Evolutionary conservation across 768 basidiomycete species (phyloP).

Genomic region (Tricholoma saponaceum): DNA sequence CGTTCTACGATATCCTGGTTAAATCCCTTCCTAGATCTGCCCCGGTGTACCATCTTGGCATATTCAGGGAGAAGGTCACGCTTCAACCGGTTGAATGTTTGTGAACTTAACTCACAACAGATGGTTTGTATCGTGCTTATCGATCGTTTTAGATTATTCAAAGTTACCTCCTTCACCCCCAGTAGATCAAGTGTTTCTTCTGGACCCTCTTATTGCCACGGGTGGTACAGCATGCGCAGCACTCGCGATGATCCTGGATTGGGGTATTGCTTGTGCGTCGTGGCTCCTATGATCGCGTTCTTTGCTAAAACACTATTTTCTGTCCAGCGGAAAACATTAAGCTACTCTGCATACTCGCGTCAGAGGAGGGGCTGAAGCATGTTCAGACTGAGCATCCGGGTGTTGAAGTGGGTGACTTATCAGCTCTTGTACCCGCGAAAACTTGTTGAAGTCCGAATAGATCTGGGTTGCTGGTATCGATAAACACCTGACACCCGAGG

Average conservation of each 20-base stretch:
- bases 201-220: constrained; percentile 93
- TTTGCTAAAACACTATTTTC: constrained; percentile 1
- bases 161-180: constrained; percentile 76
- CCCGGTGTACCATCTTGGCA: constrained; percentile 85
- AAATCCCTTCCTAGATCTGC: constrained; percentile 45
- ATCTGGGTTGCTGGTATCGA: constrained; percentile 89
- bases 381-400: constrained; percentile 69
- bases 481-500: constrained; percentile 61
- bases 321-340: constrained; percentile 64
- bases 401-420: constrained; percentile 57
- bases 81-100: constrained; percentile 90
- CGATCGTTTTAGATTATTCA: constrained; percentile 64
- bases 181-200: constrained; percentile 79
- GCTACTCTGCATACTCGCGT: constrained; percentile 78
- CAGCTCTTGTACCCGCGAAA: background rate
- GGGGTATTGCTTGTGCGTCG: constrained; percentile 67
- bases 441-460: constrained; percentile 33
- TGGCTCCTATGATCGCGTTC: background rate
- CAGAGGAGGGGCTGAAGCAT: constrained; percentile 63
- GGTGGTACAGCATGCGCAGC: constrained; percentile 92
- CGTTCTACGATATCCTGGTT: background rate
- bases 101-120: background rate
- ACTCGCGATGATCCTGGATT: constrained; percentile 78
- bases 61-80: constrained; percentile 83
- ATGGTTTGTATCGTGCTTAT: background rate